phyloP scores from a whole-genome alignment of 331 rosid genomes.

The Pyracantha coccinea region DNA sequence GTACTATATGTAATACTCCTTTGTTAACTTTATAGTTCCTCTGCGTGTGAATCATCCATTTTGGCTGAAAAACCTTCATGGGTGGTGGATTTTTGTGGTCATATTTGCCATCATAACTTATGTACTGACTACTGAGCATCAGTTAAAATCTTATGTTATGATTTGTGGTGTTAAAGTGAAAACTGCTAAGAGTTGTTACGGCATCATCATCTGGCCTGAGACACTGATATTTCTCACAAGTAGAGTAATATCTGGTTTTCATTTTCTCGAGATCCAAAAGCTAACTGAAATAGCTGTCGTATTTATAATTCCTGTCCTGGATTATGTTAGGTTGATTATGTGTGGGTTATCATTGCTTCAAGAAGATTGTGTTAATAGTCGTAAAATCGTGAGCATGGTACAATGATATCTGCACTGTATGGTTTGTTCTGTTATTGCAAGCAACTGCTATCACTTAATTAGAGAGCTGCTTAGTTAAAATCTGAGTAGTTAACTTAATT shows the following conservation, averaged over 20 bases:
- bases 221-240: background rate
- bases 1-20: conserved; percentile 16
- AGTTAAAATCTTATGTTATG: background rate
- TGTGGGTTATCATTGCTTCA: background rate
- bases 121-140: background rate
- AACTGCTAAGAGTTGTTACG: background rate
- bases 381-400: background rate
- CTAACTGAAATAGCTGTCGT: background rate
- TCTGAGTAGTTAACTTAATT: background rate
- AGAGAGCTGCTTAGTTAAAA: background rate
- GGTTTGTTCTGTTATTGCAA: background rate
- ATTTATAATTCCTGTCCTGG: background rate
- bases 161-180: background rate
- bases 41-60: background rate
- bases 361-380: background rate
- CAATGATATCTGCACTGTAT: background rate
- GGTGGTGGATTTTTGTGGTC: background rate
- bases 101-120: background rate
- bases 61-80: background rate
- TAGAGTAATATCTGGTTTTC: background rate
- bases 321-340: background rate
- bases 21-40: background rate
- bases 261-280: background rate
- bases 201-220: background rate
- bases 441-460: background rate